Percentiles rank a stretch among this genome's conserved stretches.
Evolutionary conservation across 164 flowering plant genomes (phyloP).

Genomic region (Nymphaea thermarum): DNA sequence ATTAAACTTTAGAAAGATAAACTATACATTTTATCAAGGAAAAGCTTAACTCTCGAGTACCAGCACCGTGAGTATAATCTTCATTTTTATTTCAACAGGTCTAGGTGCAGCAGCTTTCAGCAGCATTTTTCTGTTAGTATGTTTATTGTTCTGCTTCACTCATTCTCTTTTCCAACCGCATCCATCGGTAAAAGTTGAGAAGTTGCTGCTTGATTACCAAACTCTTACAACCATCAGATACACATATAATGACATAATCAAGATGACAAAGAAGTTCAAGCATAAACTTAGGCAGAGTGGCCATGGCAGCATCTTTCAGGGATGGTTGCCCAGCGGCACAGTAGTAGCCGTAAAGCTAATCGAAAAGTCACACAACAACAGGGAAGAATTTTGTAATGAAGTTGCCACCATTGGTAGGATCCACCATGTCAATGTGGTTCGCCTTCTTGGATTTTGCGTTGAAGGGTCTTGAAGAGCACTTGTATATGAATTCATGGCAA

Average conservation of each 20-base stretch:
- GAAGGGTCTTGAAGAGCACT: constrained; percentile 2
- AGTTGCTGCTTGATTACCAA: constrained; percentile 13
- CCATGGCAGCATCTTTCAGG: constrained; percentile 34
- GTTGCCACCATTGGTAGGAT: constrained; percentile 3
- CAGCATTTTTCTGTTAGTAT: no score
- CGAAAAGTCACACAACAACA: constrained; percentile 6
- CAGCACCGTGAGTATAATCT: no score
- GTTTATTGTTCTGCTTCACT: no score
- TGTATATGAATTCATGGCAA: constrained; percentile 7
- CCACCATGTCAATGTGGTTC: constrained; percentile 9
- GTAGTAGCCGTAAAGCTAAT: constrained; percentile 31
- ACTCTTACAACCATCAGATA: no score
- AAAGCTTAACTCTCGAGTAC: no score
- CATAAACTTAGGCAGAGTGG: constrained; percentile 36
- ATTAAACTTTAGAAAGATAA: no score
- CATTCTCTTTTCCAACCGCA: no score
- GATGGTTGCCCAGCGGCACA: constrained; percentile 21
- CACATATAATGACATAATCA: constrained; percentile 18
- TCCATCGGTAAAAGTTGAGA: neutral
- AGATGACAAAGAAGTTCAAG: constrained; percentile 24
- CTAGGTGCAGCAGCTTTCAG: no score
- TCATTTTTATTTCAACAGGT: no score
- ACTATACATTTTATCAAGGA: no score
- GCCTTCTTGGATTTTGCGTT: constrained; percentile 6
- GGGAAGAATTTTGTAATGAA: constrained; percentile 6